phyloP scores from a whole-genome alignment of 306 rosid species.

The Lupinus albus region DNA sequence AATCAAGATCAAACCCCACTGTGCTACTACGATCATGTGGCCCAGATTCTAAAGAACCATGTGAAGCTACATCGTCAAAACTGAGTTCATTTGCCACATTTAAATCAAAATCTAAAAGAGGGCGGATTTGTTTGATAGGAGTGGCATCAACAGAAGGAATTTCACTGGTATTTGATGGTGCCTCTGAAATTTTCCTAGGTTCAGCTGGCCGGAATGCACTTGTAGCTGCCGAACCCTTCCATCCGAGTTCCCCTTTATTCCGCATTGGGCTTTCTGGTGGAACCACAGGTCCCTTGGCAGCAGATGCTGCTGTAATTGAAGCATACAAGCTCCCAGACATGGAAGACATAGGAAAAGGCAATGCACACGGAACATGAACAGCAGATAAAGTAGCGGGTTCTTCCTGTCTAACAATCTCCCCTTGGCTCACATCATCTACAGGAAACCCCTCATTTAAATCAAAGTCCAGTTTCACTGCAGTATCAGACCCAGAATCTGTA shows the following conservation, averaged over 20 bases:
- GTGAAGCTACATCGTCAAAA: slow-evolving; percentile 65
- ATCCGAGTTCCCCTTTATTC: slow-evolving; percentile 77
- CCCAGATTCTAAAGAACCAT: slow-evolving; percentile 49
- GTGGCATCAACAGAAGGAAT: slow-evolving; percentile 47
- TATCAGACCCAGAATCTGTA: slow-evolving; percentile 47
- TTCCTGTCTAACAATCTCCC: slow-evolving; percentile 56
- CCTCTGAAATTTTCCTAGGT: slow-evolving; percentile 72
- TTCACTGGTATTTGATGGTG: slow-evolving; percentile 45
- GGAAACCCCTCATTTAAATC: slow-evolving; percentile 92
- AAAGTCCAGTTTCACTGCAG: slow-evolving; percentile 67
- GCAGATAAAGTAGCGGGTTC: slow-evolving; percentile 56
- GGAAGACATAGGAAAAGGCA: slow-evolving; percentile 66
- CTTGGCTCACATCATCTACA: slow-evolving; percentile 68
- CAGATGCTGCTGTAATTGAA: slow-evolving; percentile 83
- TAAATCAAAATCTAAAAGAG: slow-evolving; percentile 84
- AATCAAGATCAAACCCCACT: slow-evolving; percentile 87
- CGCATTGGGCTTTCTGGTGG: slow-evolving; percentile 73
- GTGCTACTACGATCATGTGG: slow-evolving; percentile 60
- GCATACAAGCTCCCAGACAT: slow-evolving; percentile 66
- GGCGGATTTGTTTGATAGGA: slow-evolving; percentile 58
- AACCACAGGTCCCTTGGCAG: slow-evolving; percentile 83
- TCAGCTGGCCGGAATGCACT: slow-evolving; percentile 98
- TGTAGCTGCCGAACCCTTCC: slow-evolving; percentile 98
- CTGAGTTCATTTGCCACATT: slow-evolving; percentile 73
- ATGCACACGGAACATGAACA: slow-evolving; percentile 57